These are phyloP conservation scores for Calonectria hongkongensis DNA, from an alignment of 2,329 filamentous ascomycete genomes.

Conservation along the genomic window DNA sequence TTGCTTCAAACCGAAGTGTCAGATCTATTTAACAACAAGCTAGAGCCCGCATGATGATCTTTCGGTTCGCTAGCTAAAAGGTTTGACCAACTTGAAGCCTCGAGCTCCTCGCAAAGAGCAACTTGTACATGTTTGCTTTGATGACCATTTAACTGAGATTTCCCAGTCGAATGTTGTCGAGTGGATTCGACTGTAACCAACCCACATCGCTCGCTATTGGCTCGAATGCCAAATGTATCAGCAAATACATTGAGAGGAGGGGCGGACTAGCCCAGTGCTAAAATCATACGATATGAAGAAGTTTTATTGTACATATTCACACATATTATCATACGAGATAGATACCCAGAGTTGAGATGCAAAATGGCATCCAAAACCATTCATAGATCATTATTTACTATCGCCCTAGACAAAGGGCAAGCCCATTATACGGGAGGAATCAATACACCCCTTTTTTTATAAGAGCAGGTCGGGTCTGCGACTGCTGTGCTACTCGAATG, in stretches of 20 bases:
- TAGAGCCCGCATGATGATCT: conserved; percentile 48
- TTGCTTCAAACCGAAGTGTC: conserved; percentile 62
- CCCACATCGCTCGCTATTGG: background rate
- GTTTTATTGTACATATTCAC: conserved; percentile 9
- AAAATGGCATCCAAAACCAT: conserved; percentile 3
- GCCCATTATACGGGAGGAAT: conserved; percentile 11
- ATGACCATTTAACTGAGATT: background rate
- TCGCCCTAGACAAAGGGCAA: background rate
- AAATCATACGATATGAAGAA: conserved; percentile 7
- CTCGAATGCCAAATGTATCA: background rate
- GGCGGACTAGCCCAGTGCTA: background rate
- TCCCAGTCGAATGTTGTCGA: background rate
- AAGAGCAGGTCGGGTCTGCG: background rate
- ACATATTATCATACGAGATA: conserved; percentile 23
- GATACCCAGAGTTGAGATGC: conserved; percentile 29
- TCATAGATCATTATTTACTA: conserved; percentile 24
- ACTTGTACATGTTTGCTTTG: background rate
- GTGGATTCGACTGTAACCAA: background rate
- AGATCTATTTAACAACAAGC: conserved; percentile 52
- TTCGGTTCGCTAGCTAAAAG: background rate
- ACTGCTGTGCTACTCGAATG: conserved; percentile 29
- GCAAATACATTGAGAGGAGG: background rate
- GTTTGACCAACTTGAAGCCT: background rate
- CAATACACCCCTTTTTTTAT: conserved; percentile 19
- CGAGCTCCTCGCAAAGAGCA: background rate